Evolutionary conservation across 805 yeast species (phyloP), one percentile per base, ranked within the genome.

Genomic region (Candida gorgasii): DNA sequence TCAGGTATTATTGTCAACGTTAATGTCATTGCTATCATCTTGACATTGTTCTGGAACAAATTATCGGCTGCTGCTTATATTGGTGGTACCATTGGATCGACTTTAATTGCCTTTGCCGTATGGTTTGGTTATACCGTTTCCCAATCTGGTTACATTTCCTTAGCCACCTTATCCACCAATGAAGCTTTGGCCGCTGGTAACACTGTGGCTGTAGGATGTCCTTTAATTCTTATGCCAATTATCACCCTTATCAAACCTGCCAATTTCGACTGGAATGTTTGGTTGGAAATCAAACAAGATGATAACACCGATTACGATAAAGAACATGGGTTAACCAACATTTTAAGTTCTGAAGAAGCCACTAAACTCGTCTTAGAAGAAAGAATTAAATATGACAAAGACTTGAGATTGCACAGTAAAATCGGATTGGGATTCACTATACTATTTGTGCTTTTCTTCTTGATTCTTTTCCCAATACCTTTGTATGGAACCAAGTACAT

Each of bases 401-500:
- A 40, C 19, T 53, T 61, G 52, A 43, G 53, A 13, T 57, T 46
- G 26, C 54, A 54, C 28, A 51, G 59, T 40, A 60, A 60, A 35
- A 31, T 50, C 16, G 66, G 64, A n/a, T 47, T 52, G 14, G 55
- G 42, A 6, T 39, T 55, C 20, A 55, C 59, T 12, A 24, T 46
- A 1, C 27, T 63, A n/a, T 59, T 63, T 36, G 55, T 52, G 16
- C 31, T 43, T 14, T 45, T 45, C 37, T 39, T 49, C 26, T 33
- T 44, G 12, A 29, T 54, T 55, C 32, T 61, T 58, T 50, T 59
- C 53, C 51, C 50, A 49, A 44, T 43, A 8, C 51, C 36, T 75
- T 79, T 30, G 54, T 75, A 14, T 84, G 86, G 64, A 83, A 89
- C 60, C 83, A 79, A 7, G 75, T 85, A 17, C 84, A 92, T 60